Evolutionary conservation across 2,329 filamentous ascomycete genomes (phyloP).

Genomic region (Ophiostoma ips): DNA sequence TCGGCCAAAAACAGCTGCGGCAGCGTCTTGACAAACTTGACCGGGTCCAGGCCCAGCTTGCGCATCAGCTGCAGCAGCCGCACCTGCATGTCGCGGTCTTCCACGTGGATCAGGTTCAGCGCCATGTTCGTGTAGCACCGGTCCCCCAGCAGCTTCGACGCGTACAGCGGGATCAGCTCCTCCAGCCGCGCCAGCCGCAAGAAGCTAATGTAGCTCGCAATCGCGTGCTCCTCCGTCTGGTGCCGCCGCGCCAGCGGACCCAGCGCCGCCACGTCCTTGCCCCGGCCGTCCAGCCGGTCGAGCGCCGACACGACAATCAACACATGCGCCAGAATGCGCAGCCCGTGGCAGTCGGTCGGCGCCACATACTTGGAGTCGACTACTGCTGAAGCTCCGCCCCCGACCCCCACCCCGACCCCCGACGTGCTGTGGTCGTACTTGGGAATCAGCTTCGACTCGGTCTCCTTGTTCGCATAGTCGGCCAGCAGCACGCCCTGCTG

Average conservation of each 20-base stretch:
- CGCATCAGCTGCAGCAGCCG: constrained; percentile 61
- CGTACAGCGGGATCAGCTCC: constrained; percentile 76
- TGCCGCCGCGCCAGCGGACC: constrained; percentile 21
- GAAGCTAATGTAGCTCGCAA: constrained; percentile 70
- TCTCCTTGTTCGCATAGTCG: constrained; percentile 27
- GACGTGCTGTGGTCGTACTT: constrained; percentile 18
- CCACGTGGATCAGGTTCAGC: constrained; percentile 61
- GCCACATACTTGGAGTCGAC: constrained; percentile 29
- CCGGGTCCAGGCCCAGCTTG: constrained; percentile 57
- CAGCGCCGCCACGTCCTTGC: constrained; percentile 22
- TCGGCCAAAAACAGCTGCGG: constrained; percentile 37
- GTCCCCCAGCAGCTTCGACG: constrained; percentile 55
- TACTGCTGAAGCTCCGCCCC: background rate
- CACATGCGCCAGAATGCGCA: constrained; percentile 56
- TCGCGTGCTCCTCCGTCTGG: constrained; percentile 54
- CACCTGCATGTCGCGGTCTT: constrained; percentile 48
- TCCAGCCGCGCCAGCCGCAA: constrained; percentile 59
- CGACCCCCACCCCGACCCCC: constrained; percentile 6
- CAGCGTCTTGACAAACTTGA: constrained; percentile 60
- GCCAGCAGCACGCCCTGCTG: constrained; percentile 43
- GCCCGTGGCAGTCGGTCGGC: constrained; percentile 44
- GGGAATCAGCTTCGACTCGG: constrained; percentile 29
- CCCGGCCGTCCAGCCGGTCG: constrained; percentile 28
- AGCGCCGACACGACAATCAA: constrained; percentile 54
- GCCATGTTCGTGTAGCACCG: constrained; percentile 59